These are phyloP conservation scores for Pseudogymnoascus sp. DNA, from an alignment of 2,329 filamentous ascomycete species.

Conservation along the genomic window DNA sequence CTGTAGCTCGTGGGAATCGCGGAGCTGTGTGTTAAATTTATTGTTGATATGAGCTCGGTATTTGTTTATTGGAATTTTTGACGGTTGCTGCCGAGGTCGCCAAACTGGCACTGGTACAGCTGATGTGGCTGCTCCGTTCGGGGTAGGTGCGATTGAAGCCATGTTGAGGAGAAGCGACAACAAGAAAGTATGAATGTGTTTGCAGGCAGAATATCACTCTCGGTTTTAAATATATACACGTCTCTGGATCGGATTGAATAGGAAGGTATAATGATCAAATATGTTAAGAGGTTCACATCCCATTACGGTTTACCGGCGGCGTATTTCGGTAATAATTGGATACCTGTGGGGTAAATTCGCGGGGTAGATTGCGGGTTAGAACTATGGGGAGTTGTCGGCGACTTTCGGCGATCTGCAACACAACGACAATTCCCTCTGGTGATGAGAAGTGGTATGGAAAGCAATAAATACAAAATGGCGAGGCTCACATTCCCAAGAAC, in stretches of 20 bases:
- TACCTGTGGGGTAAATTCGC: neutral
- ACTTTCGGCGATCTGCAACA: neutral
- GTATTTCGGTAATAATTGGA: neutral
- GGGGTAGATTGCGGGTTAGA: neutral
- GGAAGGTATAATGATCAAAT: neutral
- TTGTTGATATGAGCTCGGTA: slow-evolving; percentile 10
- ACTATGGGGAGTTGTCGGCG: neutral
- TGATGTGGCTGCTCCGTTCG: neutral
- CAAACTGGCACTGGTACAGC: slow-evolving; percentile 8
- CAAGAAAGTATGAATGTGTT: neutral
- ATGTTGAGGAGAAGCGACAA: neutral
- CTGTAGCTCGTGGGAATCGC: slow-evolving; percentile 8
- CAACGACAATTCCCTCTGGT: neutral
- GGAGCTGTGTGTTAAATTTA: slow-evolving; percentile 6
- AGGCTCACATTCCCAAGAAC: neutral
- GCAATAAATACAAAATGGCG: neutral
- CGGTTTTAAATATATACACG: neutral
- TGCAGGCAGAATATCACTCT: neutral
- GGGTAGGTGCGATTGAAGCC: neutral
- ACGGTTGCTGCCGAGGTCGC: slow-evolving; percentile 4
- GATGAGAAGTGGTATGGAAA: neutral
- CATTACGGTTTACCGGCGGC: neutral
- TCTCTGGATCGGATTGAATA: neutral
- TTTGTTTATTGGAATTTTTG: slow-evolving; percentile 10
- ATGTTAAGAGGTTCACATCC: neutral